Base-by-base conservation (phyloP, 352 stramenopile species). In the Phytophthora sansomeana region DNA sequence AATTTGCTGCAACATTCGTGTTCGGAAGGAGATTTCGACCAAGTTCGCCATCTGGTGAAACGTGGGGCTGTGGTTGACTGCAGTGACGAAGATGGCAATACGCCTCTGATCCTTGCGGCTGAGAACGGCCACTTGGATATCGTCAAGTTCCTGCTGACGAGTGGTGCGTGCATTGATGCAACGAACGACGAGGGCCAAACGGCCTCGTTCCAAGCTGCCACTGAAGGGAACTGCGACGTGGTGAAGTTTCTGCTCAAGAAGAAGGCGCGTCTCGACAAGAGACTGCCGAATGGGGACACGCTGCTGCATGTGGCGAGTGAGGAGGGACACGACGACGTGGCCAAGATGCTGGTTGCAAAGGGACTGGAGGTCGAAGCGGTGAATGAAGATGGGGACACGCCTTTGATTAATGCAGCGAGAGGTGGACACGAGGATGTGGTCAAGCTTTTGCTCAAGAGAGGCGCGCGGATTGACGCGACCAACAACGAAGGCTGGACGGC, bases 401-500 rank as follows among this genome's bases (percentile, higher is more conserved):
- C 55, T 9, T 9, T 63, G 7, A 38, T 55, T 4, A 21, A 11
- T 16, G 55, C 55, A 11, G 55, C 55, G 16, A 44, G 33, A 4
- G 11, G 33, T 6, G 55, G 55, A 0, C 3, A 63, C 30, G 16
- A 21, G 5, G 28, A 30, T 26, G 24, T 52, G 1, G 53, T 61
- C 5, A 61, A 24, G 17, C 28, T 61, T 13, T 19, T 61, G 16
- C 5, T 61, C 4, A 14, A 41, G 13, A 39, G 21, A 16, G 53
- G 39, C 4, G 53, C 53, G 28, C 29, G 6, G 2, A 19, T 61
- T 13, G 19, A 61, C 16, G 17, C 24, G 13, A n/a, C 2, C 6
- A 61, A 61, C 33, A 43, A 17, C 4, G 41, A 39, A 5, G 53
- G 53, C 16, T 50, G 53, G 39, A 61, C 53, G 5, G 24, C 53